Conservation (phyloP, 2,329 filamentous ascomycete genomes). For the Alternaria incomplexa region DNA sequence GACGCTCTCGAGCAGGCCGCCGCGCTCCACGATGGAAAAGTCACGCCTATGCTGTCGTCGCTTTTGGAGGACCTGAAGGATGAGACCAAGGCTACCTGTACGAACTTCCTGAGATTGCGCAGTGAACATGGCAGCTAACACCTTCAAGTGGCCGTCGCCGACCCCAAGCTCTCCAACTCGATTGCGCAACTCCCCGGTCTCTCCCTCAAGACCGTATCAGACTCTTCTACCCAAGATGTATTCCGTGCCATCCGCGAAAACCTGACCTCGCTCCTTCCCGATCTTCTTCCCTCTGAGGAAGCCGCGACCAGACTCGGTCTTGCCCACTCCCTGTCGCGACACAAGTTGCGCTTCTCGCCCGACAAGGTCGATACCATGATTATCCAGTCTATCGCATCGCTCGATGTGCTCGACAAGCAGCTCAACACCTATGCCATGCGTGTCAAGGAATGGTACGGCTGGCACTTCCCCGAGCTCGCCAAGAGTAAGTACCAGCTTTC, state of each 20-base stretch:
- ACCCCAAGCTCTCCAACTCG: slow-evolving; percentile 86
- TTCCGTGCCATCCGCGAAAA: slow-evolving; percentile 95
- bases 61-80: slow-evolving; percentile 91
- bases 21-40: slow-evolving; percentile 85
- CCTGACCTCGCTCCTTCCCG: slow-evolving; percentile 87
- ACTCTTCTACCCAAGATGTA: slow-evolving; percentile 82
- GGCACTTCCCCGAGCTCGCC: slow-evolving; percentile 98
- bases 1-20: slow-evolving; percentile 85
- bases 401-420: slow-evolving; percentile 98
- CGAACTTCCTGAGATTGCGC: slow-evolving; percentile 1
- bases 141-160: slow-evolving; percentile 75
- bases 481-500: slow-evolving; percentile 63
- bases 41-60: slow-evolving; percentile 81
- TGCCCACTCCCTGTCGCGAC: slow-evolving; percentile 87
- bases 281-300: slow-evolving; percentile 82
- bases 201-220: slow-evolving; percentile 81
- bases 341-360: slow-evolving; percentile 98
- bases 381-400: slow-evolving; percentile 85
- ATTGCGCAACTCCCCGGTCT: slow-evolving; percentile 92
- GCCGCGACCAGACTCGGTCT: slow-evolving; percentile 95
- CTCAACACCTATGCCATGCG: slow-evolving; percentile 98
- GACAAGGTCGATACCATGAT: slow-evolving; percentile 99
- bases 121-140: slow-evolving; percentile 18
- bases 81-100: slow-evolving; percentile 88
- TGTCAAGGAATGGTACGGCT: slow-evolving; percentile 99